Conservation (phyloP, 139 green algal species). For the Volvox africanus region DNA sequence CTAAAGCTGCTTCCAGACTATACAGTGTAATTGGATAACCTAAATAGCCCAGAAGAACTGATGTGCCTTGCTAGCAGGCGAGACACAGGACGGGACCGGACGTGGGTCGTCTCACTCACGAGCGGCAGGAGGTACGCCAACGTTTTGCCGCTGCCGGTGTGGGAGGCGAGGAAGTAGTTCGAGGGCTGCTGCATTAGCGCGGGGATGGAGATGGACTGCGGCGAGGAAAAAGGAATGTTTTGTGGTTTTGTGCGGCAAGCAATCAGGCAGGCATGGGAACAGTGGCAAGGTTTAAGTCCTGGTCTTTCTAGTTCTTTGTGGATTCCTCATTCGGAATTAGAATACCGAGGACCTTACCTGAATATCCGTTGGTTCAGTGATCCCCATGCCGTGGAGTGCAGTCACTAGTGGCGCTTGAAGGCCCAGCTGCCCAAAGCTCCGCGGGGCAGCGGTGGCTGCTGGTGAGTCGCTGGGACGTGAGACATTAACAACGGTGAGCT, state of each 20-base stretch:
- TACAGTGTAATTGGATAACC: too few species aligned
- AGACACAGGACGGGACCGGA: too few species aligned
- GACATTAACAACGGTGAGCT: slow-evolving; percentile 41
- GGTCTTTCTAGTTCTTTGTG: too few species aligned
- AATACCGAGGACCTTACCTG: slow-evolving; percentile 65
- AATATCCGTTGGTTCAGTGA: slow-evolving; percentile 88
- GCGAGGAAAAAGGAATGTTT: neutral
- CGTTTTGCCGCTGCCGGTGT: slow-evolving; percentile 96
- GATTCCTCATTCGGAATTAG: too few species aligned
- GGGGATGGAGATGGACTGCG: slow-evolving; percentile 82
- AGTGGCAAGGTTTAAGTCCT: too few species aligned
- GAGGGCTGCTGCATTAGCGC: slow-evolving; percentile 38
- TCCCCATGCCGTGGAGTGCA: slow-evolving; percentile 68
- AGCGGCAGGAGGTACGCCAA: slow-evolving; percentile 96
- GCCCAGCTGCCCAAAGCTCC: slow-evolving; percentile 66
- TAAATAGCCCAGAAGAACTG: too few species aligned
- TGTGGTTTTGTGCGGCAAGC: too few species aligned
- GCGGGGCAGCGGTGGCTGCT: neutral
- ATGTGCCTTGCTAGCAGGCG: too few species aligned
- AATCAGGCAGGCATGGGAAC: too few species aligned
- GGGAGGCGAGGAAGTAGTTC: slow-evolving; percentile 89
- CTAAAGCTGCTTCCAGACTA: too few species aligned
- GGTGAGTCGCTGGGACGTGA: neutral
- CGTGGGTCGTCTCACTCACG: slow-evolving; percentile 52
- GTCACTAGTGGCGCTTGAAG: slow-evolving; percentile 63